Conservation (phyloP, 202 grass and related monocot species). For the Elaeis oleifera region DNA sequence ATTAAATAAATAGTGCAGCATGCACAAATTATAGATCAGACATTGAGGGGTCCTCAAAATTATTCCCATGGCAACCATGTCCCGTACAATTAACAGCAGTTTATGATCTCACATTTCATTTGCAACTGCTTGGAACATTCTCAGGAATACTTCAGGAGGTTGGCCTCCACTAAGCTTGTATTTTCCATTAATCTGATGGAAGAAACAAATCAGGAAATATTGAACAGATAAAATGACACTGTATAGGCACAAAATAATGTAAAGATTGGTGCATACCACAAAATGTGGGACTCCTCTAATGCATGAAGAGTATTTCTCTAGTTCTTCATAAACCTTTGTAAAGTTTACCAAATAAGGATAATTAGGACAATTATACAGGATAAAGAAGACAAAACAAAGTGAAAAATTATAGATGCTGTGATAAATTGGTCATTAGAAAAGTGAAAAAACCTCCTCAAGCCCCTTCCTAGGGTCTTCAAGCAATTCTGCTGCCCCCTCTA, state of each 20-base stretch:
- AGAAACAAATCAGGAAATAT: background rate
- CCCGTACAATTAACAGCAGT: too few species aligned
- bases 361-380: background rate
- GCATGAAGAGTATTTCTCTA: constrained; percentile 65
- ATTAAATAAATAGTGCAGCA: too few species aligned
- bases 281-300: constrained; percentile 83
- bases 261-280: constrained; percentile 38
- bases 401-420: background rate
- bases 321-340: constrained; percentile 72
- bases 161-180: constrained; percentile 74
- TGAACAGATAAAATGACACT: too few species aligned
- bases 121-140: constrained; percentile 46
- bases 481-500: constrained; percentile 78
- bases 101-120: constrained; percentile 6
- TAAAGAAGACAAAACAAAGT: background rate
- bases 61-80: too few species aligned
- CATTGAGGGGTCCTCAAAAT: too few species aligned
- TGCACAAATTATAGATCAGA: too few species aligned
- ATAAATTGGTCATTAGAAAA: background rate
- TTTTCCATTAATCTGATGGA: constrained; percentile 64
- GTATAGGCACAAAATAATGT: too few species aligned
- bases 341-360: constrained; percentile 22
- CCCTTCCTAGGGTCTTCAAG: constrained; percentile 65
- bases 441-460: constrained; percentile 46
- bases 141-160: constrained; percentile 63